phyloP scores from a whole-genome alignment of 2,329 filamentous ascomycete species.

The Volutella citrinella region DNA sequence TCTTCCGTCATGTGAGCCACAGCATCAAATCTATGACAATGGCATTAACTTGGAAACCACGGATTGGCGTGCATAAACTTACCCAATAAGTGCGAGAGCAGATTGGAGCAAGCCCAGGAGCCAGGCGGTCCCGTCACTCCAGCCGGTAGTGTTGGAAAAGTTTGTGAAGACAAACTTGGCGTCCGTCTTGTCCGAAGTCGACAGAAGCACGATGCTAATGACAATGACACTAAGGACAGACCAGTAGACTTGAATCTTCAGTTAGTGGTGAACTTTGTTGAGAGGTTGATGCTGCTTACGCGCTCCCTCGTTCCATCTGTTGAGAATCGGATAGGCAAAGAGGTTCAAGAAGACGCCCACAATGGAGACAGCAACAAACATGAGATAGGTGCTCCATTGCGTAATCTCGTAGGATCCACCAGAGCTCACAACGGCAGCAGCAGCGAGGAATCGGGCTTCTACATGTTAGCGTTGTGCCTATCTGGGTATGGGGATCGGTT shows the following conservation, averaged over 20 bases:
- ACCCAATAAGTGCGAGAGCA: constrained; percentile 31
- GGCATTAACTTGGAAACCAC: neutral
- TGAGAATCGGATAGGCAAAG: constrained; percentile 39
- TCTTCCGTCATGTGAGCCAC: constrained; percentile 45
- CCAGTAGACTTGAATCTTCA: constrained; percentile 32
- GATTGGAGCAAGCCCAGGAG: constrained; percentile 43
- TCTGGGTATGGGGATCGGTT: neutral
- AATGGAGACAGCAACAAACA: constrained; percentile 32
- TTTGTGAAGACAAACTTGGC: constrained; percentile 42
- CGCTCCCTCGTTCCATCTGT: constrained; percentile 40
- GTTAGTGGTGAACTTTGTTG: neutral
- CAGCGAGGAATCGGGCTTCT: constrained; percentile 40
- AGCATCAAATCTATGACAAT: constrained; percentile 35
- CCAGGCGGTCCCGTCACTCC: constrained; percentile 45
- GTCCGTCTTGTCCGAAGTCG: constrained; percentile 37
- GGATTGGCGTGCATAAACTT: neutral
- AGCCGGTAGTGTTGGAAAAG: constrained; percentile 44
- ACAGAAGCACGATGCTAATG: constrained; percentile 40
- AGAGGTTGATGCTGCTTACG: constrained; percentile 22
- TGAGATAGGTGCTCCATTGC: constrained; percentile 39
- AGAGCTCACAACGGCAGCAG: constrained; percentile 38
- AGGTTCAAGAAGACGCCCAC: constrained; percentile 33
- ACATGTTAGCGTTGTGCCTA: constrained; percentile 1
- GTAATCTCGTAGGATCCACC: constrained; percentile 36
- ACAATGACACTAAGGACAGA: constrained; percentile 39